Percentiles rank a stretch among this genome's conserved stretches.
phyloP scores from a whole-genome alignment of 73 alveolate species.

The Effrenium voratum region DNA sequence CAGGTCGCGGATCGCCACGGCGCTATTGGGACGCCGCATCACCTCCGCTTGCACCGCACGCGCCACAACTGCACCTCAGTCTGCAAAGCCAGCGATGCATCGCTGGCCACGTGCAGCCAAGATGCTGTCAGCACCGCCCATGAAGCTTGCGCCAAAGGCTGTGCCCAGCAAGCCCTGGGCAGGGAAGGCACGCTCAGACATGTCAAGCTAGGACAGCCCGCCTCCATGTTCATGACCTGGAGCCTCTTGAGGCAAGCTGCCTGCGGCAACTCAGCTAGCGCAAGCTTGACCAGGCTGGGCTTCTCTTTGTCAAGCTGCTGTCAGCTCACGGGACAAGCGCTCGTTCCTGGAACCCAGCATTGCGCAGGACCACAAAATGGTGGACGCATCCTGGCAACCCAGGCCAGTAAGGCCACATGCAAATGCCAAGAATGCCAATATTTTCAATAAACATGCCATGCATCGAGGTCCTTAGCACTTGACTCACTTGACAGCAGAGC shows the following conservation, averaged over 20 bases:
- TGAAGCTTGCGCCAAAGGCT: conserved; percentile 15
- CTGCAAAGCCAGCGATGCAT: not conserved
- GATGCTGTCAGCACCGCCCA: not conserved
- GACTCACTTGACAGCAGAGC: too few species aligned
- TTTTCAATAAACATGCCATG: not conserved
- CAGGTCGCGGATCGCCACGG: not conserved
- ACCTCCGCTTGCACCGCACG: not conserved
- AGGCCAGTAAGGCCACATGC: not conserved
- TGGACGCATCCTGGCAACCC: conserved; percentile 14
- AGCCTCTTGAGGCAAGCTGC: not conserved
- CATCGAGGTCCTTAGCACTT: too few species aligned
- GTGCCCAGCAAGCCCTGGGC: conserved; percentile 11
- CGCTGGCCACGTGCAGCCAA: not conserved
- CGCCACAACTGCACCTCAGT: not conserved
- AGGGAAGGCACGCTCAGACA: not conserved
- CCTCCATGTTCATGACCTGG: conserved; percentile 19
- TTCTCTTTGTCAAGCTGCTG: not conserved
- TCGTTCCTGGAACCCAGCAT: conserved; percentile 35
- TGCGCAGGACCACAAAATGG: conserved; percentile 66
- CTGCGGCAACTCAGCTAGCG: not conserved
- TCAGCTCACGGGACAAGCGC: not conserved
- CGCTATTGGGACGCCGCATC: not conserved
- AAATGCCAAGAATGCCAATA: not conserved
- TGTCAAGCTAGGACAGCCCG: not conserved
- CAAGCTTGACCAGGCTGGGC: not conserved